These are phyloP conservation scores for Trametes sp. DNA, from an alignment of 1,284 basidiomycete species.

Conservation along the genomic window DNA sequence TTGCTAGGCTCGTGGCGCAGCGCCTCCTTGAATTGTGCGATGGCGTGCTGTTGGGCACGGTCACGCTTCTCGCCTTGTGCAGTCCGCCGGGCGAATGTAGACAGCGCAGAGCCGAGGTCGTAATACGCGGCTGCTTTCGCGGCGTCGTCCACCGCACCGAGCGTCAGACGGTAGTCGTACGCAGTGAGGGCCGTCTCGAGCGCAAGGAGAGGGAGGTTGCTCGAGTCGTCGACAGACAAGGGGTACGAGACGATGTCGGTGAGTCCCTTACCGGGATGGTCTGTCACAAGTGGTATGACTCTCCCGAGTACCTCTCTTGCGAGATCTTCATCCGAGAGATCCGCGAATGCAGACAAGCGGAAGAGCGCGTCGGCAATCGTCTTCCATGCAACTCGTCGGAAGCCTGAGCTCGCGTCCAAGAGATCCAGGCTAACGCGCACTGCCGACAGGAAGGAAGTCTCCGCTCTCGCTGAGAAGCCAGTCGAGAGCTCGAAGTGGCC, in stretches of 20 bases:
- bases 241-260: constrained; percentile 50
- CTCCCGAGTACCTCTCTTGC: constrained; percentile 48
- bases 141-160: constrained; percentile 68
- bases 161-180: constrained; percentile 77
- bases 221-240: constrained; percentile 22
- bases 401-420: constrained; percentile 63
- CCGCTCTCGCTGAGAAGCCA: constrained; percentile 81
- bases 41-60: constrained; percentile 58
- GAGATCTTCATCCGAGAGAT: constrained; percentile 50
- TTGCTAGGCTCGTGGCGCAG: constrained; percentile 80
- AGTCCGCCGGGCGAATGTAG: constrained; percentile 53
- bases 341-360: constrained; percentile 59
- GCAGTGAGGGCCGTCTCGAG: constrained; percentile 65
- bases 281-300: constrained; percentile 49
- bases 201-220: constrained; percentile 41
- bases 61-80: constrained; percentile 42
- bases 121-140: constrained; percentile 73
- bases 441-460: constrained; percentile 71
- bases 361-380: constrained; percentile 82
- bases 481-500: constrained; percentile 71
- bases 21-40: constrained; percentile 76
- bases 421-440: constrained; percentile 65
- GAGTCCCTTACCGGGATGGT: constrained; percentile 51
- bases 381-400: constrained; percentile 88
- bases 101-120: constrained; percentile 80